phyloP scores from a whole-genome alignment of 75 land plant genomes.

The Azolla pinnata region DNA sequence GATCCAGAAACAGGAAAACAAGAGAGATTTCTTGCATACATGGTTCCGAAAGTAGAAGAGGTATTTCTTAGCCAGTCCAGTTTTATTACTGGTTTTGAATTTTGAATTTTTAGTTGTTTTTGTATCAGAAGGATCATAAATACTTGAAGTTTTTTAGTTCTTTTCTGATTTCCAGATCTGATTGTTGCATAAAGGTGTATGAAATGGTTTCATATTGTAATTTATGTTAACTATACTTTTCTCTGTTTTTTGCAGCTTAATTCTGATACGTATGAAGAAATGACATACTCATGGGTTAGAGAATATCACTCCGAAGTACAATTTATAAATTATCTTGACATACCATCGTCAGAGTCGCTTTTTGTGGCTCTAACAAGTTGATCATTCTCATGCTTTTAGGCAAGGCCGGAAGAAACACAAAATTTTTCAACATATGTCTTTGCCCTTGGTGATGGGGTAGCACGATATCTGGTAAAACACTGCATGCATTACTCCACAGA shows the following conservation, averaged over 20 bases:
- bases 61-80: constrained; percentile 19
- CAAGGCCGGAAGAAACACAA: constrained; percentile 59
- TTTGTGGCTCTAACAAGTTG: not conserved
- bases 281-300: constrained; percentile 73
- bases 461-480: constrained; percentile 59
- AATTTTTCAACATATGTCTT: constrained; percentile 72
- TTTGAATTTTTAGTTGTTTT: not conserved
- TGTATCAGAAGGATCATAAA: not conserved
- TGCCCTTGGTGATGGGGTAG: constrained; percentile 53
- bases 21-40: constrained; percentile 85
- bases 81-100: not conserved
- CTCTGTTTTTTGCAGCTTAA: constrained; percentile 38
- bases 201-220: not conserved
- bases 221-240: constrained; percentile 1
- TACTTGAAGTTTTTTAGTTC: not conserved
- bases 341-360: not conserved
- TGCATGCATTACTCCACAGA: no score
- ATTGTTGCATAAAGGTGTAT: not conserved
- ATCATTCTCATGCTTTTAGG: constrained; percentile 18
- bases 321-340: not conserved
- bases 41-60: constrained; percentile 88
- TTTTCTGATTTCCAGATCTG: not conserved
- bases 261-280: constrained; percentile 63
- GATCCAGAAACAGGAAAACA: constrained; percentile 49
- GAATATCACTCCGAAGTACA: constrained; percentile 98